Evolutionary conservation across 768 basidiomycete genomes (phyloP).

Genomic region (Collybia sordida): DNA sequence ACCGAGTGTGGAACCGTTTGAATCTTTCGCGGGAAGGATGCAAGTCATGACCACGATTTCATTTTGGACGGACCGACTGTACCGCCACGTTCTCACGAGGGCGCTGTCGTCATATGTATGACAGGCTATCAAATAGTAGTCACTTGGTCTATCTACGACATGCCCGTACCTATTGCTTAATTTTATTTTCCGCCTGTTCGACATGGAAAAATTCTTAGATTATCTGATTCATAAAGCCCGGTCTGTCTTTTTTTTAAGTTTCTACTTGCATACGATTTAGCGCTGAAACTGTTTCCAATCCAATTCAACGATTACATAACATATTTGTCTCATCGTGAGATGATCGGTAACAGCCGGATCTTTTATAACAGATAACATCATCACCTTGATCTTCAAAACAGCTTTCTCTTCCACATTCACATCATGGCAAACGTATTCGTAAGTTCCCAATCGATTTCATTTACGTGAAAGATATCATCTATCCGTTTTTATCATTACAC

Average conservation of each 20-base stretch:
- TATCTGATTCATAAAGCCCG: too few relatives aligned
- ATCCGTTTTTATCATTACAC: background rate
- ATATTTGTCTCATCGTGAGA: background rate
- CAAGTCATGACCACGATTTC: background rate
- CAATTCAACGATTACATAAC: too few relatives aligned
- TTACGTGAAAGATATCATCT: background rate
- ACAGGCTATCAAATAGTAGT: too few relatives aligned
- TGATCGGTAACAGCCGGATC: slow-evolving; percentile 5
- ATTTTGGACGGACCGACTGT: background rate
- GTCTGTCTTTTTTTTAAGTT: too few relatives aligned
- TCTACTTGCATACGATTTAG: too few relatives aligned
- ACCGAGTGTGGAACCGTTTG: slow-evolving; percentile 22
- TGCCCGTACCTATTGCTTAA: too few relatives aligned
- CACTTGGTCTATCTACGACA: too few relatives aligned
- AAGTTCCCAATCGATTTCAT: background rate
- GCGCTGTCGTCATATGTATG: too few relatives aligned
- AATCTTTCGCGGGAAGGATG: background rate
- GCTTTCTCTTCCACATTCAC: slow-evolving; percentile 1
- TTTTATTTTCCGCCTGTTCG: too few relatives aligned
- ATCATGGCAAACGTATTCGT: slow-evolving; percentile 20
- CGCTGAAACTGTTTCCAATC: too few relatives aligned
- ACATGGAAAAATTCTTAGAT: too few relatives aligned
- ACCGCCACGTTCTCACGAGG: too few relatives aligned
- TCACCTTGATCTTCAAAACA: slow-evolving; percentile 2
- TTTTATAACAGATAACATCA: slow-evolving; percentile 8